phyloP scores from a whole-genome alignment of 352 stramenopile species.

The Phytophthora pseudosyringae region DNA sequence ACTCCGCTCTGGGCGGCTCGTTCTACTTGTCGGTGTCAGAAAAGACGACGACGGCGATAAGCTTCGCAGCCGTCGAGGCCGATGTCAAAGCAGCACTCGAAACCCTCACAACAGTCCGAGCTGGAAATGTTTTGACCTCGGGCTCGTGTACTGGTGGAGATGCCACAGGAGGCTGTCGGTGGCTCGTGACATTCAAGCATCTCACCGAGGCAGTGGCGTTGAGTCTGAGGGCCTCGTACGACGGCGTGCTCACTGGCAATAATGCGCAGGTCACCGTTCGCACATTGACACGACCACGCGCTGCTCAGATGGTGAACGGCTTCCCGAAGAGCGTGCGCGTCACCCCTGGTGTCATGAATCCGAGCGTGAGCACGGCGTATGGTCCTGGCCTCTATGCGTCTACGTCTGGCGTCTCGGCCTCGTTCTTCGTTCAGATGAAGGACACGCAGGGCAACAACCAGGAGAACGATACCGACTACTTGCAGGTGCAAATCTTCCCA shows the following conservation, averaged over 20 bases:
- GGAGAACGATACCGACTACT: constrained; percentile 42
- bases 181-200: constrained; percentile 68
- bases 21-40: constrained; percentile 68
- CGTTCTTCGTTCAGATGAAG: constrained; percentile 83
- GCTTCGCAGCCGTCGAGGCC: constrained; percentile 47
- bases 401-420: constrained; percentile 53
- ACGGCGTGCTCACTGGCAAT: constrained; percentile 74
- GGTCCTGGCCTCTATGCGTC: constrained; percentile 65
- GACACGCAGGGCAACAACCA: constrained; percentile 86
- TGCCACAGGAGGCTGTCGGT: constrained; percentile 65
- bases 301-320: constrained; percentile 49
- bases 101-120: constrained; percentile 58
- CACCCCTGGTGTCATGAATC: constrained; percentile 59
- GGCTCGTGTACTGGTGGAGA: constrained; percentile 47
- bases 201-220: constrained; percentile 18
- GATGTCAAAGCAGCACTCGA: constrained; percentile 72
- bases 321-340: constrained; percentile 79
- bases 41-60: constrained; percentile 57
- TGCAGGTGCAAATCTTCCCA: constrained; percentile 62
- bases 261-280: constrained; percentile 50
- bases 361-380: constrained; percentile 75
- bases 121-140: constrained; percentile 37
- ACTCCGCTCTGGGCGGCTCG: constrained; percentile 63
- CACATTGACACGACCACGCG: constrained; percentile 40
- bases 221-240: constrained; percentile 54